Evolutionary conservation across 1,139 yeast genomes (phyloP), one percentile per base, ranked within the genome.

Genomic region (Pichia sp.): DNA sequence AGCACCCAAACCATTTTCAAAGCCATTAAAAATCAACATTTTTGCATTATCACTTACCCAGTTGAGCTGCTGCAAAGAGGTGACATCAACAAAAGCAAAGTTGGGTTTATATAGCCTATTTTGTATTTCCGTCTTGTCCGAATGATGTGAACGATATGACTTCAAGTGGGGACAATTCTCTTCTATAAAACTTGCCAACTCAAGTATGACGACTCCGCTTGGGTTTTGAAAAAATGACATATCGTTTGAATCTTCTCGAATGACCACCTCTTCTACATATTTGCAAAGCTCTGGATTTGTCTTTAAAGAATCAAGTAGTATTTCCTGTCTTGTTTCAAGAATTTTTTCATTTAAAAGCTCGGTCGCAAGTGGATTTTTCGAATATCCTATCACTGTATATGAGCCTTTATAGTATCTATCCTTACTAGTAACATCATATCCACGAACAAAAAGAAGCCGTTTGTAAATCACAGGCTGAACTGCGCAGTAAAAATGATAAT

Each of bases 361-460:
- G 9, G 53, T 48, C 3, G 58, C 55, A 11, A 61, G 47, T 4
- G 58, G 59, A 32, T 59, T 60, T 2, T 43, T 41, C 8, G 57
- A 28, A 7, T 48, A 48, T 3, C 65, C 64, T 29, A 62, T 40
- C n/a, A 56, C 44, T 2, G 65, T 60, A 44, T 46, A 58, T n/a
- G 49, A 44, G 11, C 39, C 10, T 4, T 26, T 28, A 4, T 50
- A 40, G 23, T 16, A 16, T 16, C 23, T 16, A 16, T 16, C 23
- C 23, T 16, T 16, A 16, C 23, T 16, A 4, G 47, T 26, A 6
- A 55, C 31, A 5, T 48, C 37, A 7, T 52, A 40, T 1, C 54
- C 38, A 33, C 44, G 47, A 26, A 57, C 47, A 41, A 62, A 55
- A 23, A 58, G 42, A 27, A 62, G 32, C n/a, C 49, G 57, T 40